Evolutionary conservation across 148 eudicot genomes (phyloP), one percentile per base, ranked within the genome.

Genomic region (Tetragonia tetragonoides): DNA sequence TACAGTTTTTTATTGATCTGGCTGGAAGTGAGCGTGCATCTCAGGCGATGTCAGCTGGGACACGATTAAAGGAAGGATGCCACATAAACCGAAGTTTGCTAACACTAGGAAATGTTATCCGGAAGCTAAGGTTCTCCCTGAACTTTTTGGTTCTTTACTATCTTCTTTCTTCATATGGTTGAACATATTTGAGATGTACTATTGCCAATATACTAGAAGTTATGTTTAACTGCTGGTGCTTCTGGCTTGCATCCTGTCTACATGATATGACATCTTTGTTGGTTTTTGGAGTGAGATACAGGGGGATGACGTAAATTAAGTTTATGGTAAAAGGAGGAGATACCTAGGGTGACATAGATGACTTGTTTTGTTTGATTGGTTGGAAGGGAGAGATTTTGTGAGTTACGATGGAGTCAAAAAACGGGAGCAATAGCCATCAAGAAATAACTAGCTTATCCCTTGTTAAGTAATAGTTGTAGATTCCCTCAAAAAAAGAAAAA

Each of bases 1-100:
- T 85, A 83, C 90, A 94, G 98, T 92, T 92, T 81, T 92, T 94
- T 84, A 89, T 94, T 85, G 98, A 94, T 88, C 87, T 94, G 73
- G 98, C 98, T 37, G 98, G 98, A 82, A 94, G 98, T 83, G 98
- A 94, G 86, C 97, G 98, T 83, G 98, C 98, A 81, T 88, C 98
- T 64, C 98, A 94, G 87, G 86, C 98, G 72, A 79, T 89, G 80
- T 92, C 98, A 72, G 95, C 90, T 65, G 98, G 98, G 68, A 87
- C 93, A 60, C 87, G 98, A 75, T 83, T 94, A 68, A 94, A 94
- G 81, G 98, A 94, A 84, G 98, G 98, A 59, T 94, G 97, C 83
- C 98, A 94, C 73, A 94, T 94, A 57, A 94, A 94, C 81, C 90
- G 98, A 76, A 94, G 98, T 85, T 85, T 94, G 77, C 84, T 94